These are phyloP conservation scores for Phlebopus sp. DNA, from an alignment of 1,284 basidiomycete genomes.

Conservation along the genomic window DNA sequence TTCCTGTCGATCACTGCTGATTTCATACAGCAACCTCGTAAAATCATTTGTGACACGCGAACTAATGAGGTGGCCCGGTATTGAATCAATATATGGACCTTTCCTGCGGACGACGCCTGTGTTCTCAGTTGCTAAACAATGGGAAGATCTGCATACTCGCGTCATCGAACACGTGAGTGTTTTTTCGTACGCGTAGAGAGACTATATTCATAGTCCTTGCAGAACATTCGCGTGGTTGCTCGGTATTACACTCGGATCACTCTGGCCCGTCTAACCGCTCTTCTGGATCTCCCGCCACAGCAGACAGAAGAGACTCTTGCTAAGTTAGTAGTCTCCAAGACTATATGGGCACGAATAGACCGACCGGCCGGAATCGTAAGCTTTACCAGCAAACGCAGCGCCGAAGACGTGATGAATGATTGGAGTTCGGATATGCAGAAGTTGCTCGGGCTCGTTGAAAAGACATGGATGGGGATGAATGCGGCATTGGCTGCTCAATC, in stretches of 20 bases:
- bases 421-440: constrained; percentile 97
- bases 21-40: constrained; percentile 72
- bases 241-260: constrained; percentile 96
- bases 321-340: constrained; percentile 86
- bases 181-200: constrained; percentile 3
- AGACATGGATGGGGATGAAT: constrained; percentile 90
- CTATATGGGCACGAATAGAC: constrained; percentile 93
- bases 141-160: constrained; percentile 94
- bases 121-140: constrained; percentile 79
- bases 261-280: constrained; percentile 75
- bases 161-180: constrained; percentile 92
- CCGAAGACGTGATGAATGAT: constrained; percentile 92
- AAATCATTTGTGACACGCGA: constrained; percentile 97
- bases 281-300: constrained; percentile 82
- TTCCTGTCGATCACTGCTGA: constrained; percentile 8
- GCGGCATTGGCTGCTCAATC: constrained; percentile 80
- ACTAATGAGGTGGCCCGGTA: constrained; percentile 98
- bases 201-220: constrained; percentile 9
- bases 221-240: constrained; percentile 96
- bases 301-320: constrained; percentile 89
- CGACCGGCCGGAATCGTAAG: constrained; percentile 87
- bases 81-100: constrained; percentile 85
- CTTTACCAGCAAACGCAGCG: constrained; percentile 75
- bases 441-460: constrained; percentile 77
- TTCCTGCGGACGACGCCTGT: constrained; percentile 80